Evolutionary conservation across 495 filamentous ascomycete genomes (phyloP).

Genomic region (Hypoxylon trugodes): DNA sequence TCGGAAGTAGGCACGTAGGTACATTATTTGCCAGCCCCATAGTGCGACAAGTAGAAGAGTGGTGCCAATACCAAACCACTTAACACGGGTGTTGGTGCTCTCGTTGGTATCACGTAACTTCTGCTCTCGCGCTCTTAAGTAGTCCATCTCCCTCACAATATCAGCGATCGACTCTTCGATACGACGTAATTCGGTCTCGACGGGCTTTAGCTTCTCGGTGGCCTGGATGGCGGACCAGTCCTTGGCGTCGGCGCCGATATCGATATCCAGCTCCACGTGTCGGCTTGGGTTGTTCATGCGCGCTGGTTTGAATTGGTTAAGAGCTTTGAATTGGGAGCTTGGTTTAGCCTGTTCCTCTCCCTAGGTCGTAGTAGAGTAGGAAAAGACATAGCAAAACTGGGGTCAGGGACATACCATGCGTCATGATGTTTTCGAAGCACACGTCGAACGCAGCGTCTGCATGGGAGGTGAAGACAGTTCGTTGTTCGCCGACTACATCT

Average conservation of each 20-base stretch:
- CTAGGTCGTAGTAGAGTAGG: conserved; percentile 6
- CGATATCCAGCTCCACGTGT: conserved; percentile 93
- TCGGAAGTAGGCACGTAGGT: conserved; percentile 97
- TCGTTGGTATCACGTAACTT: conserved; percentile 98
- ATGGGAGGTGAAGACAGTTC: conserved; percentile 95
- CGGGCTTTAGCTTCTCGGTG: conserved; percentile 95
- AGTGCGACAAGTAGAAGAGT: conserved; percentile 92
- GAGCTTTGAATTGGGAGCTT: conserved; percentile 42
- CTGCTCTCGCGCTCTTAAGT: conserved; percentile 89
- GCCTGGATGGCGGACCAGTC: conserved; percentile 98
- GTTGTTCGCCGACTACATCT: conserved; percentile 89
- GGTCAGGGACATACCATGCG: conserved; percentile 66
- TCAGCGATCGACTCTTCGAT: conserved; percentile 88
- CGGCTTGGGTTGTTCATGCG: conserved; percentile 69
- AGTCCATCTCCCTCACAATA: conserved; percentile 89
- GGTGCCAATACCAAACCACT: conserved; percentile 96
- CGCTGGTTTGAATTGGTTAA: conserved; percentile 45
- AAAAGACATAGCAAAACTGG: conserved; percentile 1
- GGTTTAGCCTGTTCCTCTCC: conserved; percentile 26
- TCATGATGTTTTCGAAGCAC: conserved; percentile 90
- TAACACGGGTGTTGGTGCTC: conserved; percentile 98
- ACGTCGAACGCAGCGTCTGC: conserved; percentile 96
- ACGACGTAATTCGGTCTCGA: conserved; percentile 93
- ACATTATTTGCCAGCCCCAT: conserved; percentile 97
- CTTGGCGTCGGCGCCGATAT: conserved; percentile 97